Evolutionary conservation across 345 rosid genomes (phyloP), one percentile per base, ranked within the genome.

Genomic region (Salix udensis): DNA sequence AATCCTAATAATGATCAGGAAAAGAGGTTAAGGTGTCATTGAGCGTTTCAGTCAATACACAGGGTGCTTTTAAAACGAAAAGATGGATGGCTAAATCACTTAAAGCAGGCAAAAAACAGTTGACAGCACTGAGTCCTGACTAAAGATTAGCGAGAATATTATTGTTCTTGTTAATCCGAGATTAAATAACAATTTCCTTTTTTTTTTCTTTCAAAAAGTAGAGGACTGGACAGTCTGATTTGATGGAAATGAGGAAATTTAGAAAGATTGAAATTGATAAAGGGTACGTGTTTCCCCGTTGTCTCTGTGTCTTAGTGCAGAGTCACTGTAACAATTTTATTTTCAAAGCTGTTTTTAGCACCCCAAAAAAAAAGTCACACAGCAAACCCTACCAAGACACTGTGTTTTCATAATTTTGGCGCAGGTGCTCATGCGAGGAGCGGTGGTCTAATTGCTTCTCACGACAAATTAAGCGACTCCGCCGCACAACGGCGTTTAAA

Each of bases 11-110:
- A 50, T 58, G 73, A 76, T 68, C 28, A 1, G 23, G 46, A 42
- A 31, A 68, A 55, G 65, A 70, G 70, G 65, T 77, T 70, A 77
- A 70, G 74, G 34, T 77, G 70, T 77, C 79, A 61, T 16, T 42
- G 13, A 67, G 53, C 72, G 52, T 75, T 37, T 24, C 37, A 67
- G 78, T 50, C 72, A 50, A 75, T 36, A 68, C 39, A 67, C 39
- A 67, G 66, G 2, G 39, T 52, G 19, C 53, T 24, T 52, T 75
- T 36, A 26, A 24, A 53, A 66, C 12, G 68, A 50, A 74, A 65
- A 76, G 67, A 66, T 53, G 39, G 73, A 36, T 39, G 19, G 55
- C 39, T 67, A 52, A 39, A 7, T 48, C 23, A 23, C 15, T 48
- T 46, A n/a, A 74, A 65, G 21, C 30, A 19, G 62, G 48, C 55